These are phyloP conservation scores for Nicotiana noctiflora DNA, from an alignment of 257 asterid species.

Conservation along the genomic window DNA sequence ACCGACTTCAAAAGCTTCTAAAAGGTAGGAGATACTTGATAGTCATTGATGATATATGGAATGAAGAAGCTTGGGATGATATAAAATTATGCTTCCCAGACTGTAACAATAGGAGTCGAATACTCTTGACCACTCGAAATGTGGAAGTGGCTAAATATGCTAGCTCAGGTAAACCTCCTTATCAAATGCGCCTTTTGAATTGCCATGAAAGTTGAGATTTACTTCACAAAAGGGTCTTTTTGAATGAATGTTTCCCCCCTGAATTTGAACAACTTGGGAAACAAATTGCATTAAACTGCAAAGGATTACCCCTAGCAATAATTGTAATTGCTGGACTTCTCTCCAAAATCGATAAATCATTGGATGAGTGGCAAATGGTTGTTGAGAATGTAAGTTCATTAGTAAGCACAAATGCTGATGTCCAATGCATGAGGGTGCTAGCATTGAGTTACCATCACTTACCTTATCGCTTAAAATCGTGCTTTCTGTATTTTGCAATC, in stretches of 20 bases:
- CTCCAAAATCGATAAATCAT: too few species aligned
- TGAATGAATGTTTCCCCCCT: not conserved
- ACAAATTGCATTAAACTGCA: not conserved
- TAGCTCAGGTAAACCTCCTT: not conserved
- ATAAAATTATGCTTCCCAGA: not conserved
- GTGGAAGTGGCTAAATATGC: not conserved
- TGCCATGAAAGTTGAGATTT: conserved; percentile 11
- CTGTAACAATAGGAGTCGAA: conserved; percentile 1
- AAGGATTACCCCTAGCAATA: too few species aligned
- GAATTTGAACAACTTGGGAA: not conserved
- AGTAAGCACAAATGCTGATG: not conserved
- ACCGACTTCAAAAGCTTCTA: not conserved
- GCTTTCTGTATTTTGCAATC: conserved; percentile 4
- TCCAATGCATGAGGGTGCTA: not conserved
- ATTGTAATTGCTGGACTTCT: too few species aligned
- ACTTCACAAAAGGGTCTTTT: not conserved
- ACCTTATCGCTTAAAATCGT: conserved; percentile 8
- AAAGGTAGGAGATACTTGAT: conserved; percentile 2
- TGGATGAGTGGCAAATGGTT: too few species aligned
- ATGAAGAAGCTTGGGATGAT: not conserved
- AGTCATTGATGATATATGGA: conserved; percentile 15
- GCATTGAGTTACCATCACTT: conserved; percentile 8
- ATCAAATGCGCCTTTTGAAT: not conserved
- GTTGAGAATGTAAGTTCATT: too few species aligned
- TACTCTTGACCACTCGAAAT: conserved; percentile 12